These are phyloP conservation scores for Pisolithus tinctorius DNA, from an alignment of 768 basidiomycete species.

Conservation along the genomic window DNA sequence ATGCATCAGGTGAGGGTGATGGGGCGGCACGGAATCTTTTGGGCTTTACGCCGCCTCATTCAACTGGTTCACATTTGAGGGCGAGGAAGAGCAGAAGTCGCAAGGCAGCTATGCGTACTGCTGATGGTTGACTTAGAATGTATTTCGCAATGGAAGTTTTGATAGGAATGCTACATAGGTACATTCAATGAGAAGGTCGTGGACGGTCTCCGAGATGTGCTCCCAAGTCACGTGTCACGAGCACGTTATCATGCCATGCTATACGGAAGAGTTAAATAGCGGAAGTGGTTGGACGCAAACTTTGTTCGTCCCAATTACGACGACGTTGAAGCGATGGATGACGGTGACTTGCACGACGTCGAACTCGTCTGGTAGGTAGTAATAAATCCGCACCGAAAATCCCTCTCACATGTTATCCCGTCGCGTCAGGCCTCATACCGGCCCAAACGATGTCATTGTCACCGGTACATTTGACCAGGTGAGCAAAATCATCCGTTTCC, in stretches of 20 bases:
- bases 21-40: constrained; percentile 14
- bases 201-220: constrained; percentile 1
- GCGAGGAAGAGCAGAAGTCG: constrained; percentile 29
- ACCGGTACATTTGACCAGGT: constrained; percentile 80
- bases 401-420: constrained; percentile 5
- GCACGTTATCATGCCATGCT: constrained; percentile 12
- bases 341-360: constrained; percentile 42
- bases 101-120: constrained; percentile 27
- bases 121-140: constrained; percentile 5
- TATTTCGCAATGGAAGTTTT: no score
- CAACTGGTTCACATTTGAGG: constrained; percentile 10
- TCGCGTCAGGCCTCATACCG: constrained; percentile 47
- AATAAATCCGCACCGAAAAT: constrained; percentile 5
- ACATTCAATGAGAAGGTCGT: neutral
- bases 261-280: constrained; percentile 15
- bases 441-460: constrained; percentile 53
- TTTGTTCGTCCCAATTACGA: constrained; percentile 16
- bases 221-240: neutral
- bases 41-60: constrained; percentile 25
- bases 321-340: constrained; percentile 23
- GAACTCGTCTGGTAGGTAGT: constrained; percentile 44
- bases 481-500: constrained; percentile 14
- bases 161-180: no score
- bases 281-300: neutral
- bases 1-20: constrained; percentile 7